Evolutionary conservation across 306 rosid species (phyloP), one percentile per base, ranked within the genome.

Genomic region (Leucaena leucocephala): DNA sequence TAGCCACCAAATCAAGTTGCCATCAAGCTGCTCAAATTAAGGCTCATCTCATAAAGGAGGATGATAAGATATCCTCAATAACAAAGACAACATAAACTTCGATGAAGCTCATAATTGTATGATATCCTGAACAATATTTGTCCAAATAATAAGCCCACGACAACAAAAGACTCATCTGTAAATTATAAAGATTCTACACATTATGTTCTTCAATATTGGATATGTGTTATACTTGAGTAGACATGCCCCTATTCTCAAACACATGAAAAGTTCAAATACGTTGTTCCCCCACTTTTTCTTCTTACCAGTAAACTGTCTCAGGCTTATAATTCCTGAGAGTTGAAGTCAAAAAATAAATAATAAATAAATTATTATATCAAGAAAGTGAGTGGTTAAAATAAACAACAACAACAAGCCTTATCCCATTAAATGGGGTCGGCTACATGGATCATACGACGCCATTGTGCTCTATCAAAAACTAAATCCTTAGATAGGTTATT

Each of bases 11-110:
- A 42, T 46, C 33, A 48, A 15, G 39, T 12, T 7, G 67, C 35
- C 68, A 79, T 42, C 9, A 8, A 70, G 70, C 21, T 35, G 69
- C 39, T 59, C 45, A 35, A 72, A 58, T 21, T 5, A 79, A 19
- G 72, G 39, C 78, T 48, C 72, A 62, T 11, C 66, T 27, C 66
- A 54, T 36, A 76, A 49, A 64, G 49, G 48, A 16, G 48, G 40
- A 43, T 35, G 74, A 48, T 21, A 27, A 66, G 50, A 49, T 49
- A n/a, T 76, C 58, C 61, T 34, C 58, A 14, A 33, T 2, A 42
- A 40, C 44, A 35, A 55, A 33, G 21, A 52, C 58, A 52, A 57
- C 38, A 46, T 34, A 17, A 69, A 4, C 16, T 12, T 61, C 21
- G 34, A 61, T 44, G 34, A 59, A 75, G 11, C 78, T 43, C 44